Conservation (phyloP, 208 protist species). For the Leishmania aethiopica region DNA sequence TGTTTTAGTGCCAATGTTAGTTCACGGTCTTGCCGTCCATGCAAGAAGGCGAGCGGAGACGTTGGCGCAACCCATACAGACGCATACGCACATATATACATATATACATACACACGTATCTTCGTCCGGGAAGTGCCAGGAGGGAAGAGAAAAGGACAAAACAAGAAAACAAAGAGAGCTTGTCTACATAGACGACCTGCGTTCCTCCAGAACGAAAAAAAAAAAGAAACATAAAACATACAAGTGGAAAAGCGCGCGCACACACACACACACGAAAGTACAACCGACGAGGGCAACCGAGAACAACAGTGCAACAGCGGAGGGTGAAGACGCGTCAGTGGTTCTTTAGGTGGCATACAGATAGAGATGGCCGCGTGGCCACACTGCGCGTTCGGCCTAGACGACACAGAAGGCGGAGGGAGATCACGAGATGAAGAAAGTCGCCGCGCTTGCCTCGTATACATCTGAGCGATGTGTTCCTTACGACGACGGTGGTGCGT, state of each 20-base stretch:
- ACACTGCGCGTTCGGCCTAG: neutral
- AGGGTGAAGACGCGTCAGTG: neutral
- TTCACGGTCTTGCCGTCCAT: neutral
- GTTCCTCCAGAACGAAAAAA: neutral
- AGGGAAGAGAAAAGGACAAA: neutral
- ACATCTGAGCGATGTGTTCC: neutral
- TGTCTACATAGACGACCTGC: slow-evolving; percentile 7
- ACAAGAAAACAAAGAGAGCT: neutral
- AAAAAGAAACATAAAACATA: neutral
- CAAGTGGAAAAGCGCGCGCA: neutral
- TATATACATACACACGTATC: neutral
- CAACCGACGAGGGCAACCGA: neutral
- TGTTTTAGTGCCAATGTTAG: neutral
- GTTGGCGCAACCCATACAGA: neutral
- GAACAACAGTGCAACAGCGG: neutral
- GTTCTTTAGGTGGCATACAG: neutral
- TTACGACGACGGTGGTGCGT: neutral
- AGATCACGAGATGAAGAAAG: neutral
- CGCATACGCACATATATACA: neutral
- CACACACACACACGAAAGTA: neutral
- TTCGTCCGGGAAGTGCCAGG: neutral
- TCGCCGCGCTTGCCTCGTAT: neutral
- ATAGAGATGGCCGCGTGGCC: neutral
- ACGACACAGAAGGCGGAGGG: neutral
- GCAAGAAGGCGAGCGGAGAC: neutral